phyloP scores from a whole-genome alignment of 2,329 filamentous ascomycete species.

The Purpureocillium takamizusanense region DNA sequence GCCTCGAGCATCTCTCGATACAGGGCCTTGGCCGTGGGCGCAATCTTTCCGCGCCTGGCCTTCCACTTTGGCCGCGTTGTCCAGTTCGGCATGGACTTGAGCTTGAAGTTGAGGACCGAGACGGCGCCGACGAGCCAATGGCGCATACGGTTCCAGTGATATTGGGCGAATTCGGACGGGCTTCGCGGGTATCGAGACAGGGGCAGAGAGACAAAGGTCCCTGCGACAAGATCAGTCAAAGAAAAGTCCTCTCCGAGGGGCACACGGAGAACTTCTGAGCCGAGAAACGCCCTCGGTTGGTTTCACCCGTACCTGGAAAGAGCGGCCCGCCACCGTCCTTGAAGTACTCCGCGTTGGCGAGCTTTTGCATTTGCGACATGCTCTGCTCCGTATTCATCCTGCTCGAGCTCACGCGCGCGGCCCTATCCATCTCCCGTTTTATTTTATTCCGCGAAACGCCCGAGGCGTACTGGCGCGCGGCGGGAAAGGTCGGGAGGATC shows the following conservation, averaged over 20 bases:
- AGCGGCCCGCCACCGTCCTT: constrained; percentile 21
- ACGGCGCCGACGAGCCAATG: constrained; percentile 24
- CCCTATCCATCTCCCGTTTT: constrained; percentile 18
- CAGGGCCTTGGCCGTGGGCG: constrained; percentile 46
- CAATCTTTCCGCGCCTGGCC: constrained; percentile 29
- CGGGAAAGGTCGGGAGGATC: constrained; percentile 12
- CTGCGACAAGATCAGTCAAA: constrained; percentile 17
- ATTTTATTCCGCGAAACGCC: constrained; percentile 15
- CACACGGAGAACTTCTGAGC: not conserved
- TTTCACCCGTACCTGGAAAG: constrained; percentile 19
- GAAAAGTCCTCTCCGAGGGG: not conserved
- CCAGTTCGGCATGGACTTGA: constrained; percentile 35
- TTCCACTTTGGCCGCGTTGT: constrained; percentile 33
- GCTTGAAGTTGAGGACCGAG: constrained; percentile 27
- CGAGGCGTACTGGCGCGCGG: constrained; percentile 14
- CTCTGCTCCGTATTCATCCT: constrained; percentile 18
- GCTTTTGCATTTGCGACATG: constrained; percentile 21
- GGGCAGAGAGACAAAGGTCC: constrained; percentile 38
- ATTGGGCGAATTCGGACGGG: constrained; percentile 19
- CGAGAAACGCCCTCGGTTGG: not conserved
- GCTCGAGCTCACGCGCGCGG: constrained; percentile 10
- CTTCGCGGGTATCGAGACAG: constrained; percentile 22
- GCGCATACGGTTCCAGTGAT: constrained; percentile 27
- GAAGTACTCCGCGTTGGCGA: constrained; percentile 23
- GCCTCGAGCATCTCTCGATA: constrained; percentile 53